A percentile compares a stretch with the other conserved stretches of the same genome.
These are phyloP conservation scores for Aspergillus sparsus DNA, from an alignment of 495 filamentous ascomycete species.

Conservation along the genomic window DNA sequence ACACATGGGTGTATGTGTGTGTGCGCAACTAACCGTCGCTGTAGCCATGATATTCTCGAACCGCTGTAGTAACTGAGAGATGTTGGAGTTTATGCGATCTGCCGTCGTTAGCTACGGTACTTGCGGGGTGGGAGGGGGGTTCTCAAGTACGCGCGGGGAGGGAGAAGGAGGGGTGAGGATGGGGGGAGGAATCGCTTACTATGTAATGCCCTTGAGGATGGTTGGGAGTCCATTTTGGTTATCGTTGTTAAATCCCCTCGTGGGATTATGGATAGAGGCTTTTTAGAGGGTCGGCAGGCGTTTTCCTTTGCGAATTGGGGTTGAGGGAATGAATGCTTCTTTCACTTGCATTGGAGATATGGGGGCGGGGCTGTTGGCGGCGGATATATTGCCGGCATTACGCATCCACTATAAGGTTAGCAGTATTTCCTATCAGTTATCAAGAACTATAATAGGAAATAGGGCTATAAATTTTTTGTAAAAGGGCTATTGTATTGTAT, in stretches of 20 bases:
- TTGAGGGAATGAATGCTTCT: background rate
- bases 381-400: conserved; percentile 24
- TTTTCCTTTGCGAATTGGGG: too few relatives aligned
- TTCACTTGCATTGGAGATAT: conserved; percentile 6
- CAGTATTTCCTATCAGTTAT: too few relatives aligned
- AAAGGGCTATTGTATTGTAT: too few relatives aligned
- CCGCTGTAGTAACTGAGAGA: conserved; percentile 58
- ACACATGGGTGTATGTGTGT: background rate
- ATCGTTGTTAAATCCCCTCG: too few relatives aligned
- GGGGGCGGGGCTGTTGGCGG: conserved; percentile 17
- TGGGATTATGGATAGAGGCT: too few relatives aligned
- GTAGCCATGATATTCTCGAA: conserved; percentile 64
- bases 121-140: background rate
- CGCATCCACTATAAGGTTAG: background rate
- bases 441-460: too few relatives aligned
- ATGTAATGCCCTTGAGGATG: conserved; percentile 41
- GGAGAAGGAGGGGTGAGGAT: background rate
- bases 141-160: background rate
- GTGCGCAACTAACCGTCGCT: conserved; percentile 46
- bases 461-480: too few relatives aligned
- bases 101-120: conserved; percentile 22
- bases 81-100: conserved; percentile 57
- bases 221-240: conserved; percentile 40
- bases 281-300: too few relatives aligned
- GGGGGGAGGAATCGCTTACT: conserved; percentile 24